Conservation (phyloP, 306 rosid genomes). For the Vigna trinervia region DNA sequence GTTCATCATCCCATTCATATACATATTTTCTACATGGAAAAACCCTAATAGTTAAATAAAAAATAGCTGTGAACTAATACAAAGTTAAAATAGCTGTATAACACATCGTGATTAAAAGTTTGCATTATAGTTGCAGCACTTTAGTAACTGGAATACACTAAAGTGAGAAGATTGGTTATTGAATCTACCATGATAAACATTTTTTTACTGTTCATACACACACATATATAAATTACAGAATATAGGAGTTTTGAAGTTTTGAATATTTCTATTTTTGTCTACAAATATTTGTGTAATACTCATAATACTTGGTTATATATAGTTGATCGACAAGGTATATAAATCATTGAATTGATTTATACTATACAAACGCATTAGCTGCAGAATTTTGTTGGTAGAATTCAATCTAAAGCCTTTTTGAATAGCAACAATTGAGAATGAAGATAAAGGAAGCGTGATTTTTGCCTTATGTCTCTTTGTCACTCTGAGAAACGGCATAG, state of each 20-base stretch:
- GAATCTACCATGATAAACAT: background rate
- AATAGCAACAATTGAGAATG: background rate
- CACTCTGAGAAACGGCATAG: background rate
- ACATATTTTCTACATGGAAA: no score
- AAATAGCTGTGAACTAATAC: background rate
- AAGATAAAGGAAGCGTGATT: conserved; percentile 34
- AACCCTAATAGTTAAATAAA: no score
- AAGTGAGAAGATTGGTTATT: background rate
- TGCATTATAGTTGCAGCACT: background rate
- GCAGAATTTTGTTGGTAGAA: background rate
- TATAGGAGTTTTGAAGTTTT: background rate
- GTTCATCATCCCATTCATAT: no score
- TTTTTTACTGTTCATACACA: background rate
- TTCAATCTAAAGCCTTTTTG: background rate
- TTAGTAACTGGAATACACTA: background rate
- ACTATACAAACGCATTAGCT: no score
- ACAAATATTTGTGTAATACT: background rate
- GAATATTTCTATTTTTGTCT: no score
- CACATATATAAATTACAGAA: no score
- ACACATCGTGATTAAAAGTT: background rate
- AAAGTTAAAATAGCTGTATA: background rate
- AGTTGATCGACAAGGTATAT: no score
- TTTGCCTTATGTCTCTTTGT: conserved; percentile 7
- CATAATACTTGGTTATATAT: background rate
- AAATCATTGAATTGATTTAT: no score